A percentile compares a stretch with the other conserved stretches of the same genome.
phyloP scores from a whole-genome alignment of 257 asterid species.

The Prunella vulgaris region DNA sequence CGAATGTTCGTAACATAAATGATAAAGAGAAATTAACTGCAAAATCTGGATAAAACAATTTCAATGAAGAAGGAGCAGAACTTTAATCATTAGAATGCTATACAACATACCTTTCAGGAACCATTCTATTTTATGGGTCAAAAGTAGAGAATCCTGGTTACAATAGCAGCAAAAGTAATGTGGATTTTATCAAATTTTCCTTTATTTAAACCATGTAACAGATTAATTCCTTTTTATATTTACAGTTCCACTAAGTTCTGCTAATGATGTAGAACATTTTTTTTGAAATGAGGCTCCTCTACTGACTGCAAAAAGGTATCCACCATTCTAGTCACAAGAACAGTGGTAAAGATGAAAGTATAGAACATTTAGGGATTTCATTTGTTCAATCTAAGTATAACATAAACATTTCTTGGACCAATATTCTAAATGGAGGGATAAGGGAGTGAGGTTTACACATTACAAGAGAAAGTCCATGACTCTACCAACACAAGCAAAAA shows the following conservation, averaged over 20 bases:
- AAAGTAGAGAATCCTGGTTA: not conserved
- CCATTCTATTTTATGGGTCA: conserved; percentile 10
- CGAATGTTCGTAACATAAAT: not conserved
- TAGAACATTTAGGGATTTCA: not conserved
- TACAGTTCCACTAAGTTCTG: not conserved
- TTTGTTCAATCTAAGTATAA: not conserved
- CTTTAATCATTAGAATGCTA: conserved; percentile 1
- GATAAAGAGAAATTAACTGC: not conserved
- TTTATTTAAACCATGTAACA: not conserved
- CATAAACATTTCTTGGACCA: conserved; percentile 5
- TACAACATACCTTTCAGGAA: not conserved
- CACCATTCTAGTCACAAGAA: not conserved
- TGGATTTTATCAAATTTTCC: not conserved
- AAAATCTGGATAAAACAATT: not conserved
- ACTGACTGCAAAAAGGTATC: not conserved
- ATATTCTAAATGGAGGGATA: not conserved
- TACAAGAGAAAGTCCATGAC: not conserved
- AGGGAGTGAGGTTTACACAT: not conserved
- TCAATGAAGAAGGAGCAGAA: conserved; percentile 18
- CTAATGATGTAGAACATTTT: not conserved
- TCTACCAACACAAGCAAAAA: conserved; percentile 11
- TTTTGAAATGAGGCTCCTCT: not conserved
- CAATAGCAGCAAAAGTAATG: not conserved
- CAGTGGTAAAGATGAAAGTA: not conserved
- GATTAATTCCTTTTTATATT: not conserved